A percentile compares a stretch with the other conserved stretches of the same genome.
Conservation (phyloP, 208 protist species). For the Balamuthia mandrillaris region DNA sequence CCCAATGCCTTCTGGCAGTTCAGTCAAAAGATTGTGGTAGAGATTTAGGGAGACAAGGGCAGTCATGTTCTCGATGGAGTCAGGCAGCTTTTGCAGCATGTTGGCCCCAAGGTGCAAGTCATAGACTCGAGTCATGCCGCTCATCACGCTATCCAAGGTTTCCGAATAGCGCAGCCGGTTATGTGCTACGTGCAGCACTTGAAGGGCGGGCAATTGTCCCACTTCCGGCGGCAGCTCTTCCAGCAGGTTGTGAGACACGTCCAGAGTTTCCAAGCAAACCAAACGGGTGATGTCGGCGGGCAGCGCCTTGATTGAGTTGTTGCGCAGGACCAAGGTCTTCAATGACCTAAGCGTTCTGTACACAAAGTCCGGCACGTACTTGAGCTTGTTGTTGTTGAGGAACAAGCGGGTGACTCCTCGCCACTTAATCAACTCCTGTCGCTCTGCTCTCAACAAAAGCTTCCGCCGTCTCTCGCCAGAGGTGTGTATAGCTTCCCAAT, state of each 20-base stretch:
- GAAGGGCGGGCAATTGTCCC: background rate
- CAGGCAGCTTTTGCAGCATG: background rate
- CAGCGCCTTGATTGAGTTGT: background rate
- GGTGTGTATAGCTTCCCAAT: no score
- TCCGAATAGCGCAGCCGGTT: background rate
- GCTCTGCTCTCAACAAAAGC: background rate
- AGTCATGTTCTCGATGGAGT: background rate
- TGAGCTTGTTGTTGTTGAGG: conserved; percentile 22
- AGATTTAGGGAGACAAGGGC: background rate
- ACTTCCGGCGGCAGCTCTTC: conserved; percentile 16
- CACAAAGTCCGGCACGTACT: background rate
- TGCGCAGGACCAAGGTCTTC: background rate
- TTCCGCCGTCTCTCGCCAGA: background rate
- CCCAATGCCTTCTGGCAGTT: background rate
- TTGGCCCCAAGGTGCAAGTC: conserved; percentile 15
- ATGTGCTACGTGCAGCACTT: background rate
- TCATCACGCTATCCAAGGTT: background rate
- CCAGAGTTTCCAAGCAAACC: conserved; percentile 7
- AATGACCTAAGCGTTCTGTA: conserved; percentile 9
- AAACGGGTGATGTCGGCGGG: background rate
- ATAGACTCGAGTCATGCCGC: background rate
- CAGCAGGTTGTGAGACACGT: conserved; percentile 16
- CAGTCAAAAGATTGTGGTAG: conserved; percentile 12
- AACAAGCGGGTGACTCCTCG: background rate
- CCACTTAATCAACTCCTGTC: conserved; percentile 1